Evolutionary conservation across 106 monocot genomes (phyloP).

Genomic region (Apostasia shenzhenica): DNA sequence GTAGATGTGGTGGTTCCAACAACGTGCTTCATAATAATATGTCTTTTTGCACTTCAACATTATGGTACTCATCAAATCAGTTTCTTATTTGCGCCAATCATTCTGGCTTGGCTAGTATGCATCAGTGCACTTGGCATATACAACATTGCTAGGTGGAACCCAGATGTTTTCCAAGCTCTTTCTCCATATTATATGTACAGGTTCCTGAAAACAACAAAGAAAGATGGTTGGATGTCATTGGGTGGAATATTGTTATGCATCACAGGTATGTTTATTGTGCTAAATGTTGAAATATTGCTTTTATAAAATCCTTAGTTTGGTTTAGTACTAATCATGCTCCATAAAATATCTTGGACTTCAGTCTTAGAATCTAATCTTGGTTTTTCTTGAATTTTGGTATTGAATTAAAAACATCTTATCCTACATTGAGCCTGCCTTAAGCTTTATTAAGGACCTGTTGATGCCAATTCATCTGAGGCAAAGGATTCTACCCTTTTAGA

Average conservation of each 20-base stretch:
- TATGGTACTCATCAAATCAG: constrained; percentile 70
- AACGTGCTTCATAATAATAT: constrained; percentile 59
- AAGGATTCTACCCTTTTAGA: no score
- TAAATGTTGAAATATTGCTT: not conserved
- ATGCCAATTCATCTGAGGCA: no score
- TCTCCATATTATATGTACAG: constrained; percentile 75
- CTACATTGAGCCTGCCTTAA: no score
- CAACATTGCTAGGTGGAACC: constrained; percentile 63
- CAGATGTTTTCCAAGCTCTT: constrained; percentile 52
- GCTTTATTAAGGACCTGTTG: no score
- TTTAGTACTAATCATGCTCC: not conserved
- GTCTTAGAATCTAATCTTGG: not conserved
- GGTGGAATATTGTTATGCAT: constrained; percentile 77
- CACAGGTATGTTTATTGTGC: constrained; percentile 31
- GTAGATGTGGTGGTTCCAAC: constrained; percentile 73
- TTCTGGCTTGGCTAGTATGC: constrained; percentile 60
- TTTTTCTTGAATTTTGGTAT: not conserved
- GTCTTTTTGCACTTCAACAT: constrained; percentile 70
- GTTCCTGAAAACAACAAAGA: constrained; percentile 65
- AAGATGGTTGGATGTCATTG: constrained; percentile 74
- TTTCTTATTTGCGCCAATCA: constrained; percentile 59
- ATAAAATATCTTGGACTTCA: not conserved
- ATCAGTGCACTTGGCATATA: constrained; percentile 69
- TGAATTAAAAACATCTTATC: not conserved
- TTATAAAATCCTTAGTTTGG: not conserved